Evolutionary conservation across 2,329 filamentous ascomycete species (phyloP).

Genomic region (Fusarium torulosum): DNA sequence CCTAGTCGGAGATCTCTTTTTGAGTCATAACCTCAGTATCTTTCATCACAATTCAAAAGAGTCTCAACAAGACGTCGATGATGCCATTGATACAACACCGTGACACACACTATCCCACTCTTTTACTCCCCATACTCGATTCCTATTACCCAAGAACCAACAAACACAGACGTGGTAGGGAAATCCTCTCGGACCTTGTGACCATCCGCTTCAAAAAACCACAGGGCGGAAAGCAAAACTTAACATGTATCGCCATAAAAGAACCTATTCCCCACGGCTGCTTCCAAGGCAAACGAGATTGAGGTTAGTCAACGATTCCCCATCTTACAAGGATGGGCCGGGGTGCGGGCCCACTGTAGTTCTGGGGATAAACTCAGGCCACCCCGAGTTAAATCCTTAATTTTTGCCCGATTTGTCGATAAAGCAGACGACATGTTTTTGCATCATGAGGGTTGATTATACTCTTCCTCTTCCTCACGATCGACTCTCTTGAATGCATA

Average conservation of each 20-base stretch:
- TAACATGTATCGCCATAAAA: conserved; percentile 32
- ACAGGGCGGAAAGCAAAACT: conserved; percentile 31
- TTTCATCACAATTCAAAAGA: neutral
- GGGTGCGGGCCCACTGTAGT: conserved; percentile 16
- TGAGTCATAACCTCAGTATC: neutral
- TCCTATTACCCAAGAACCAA: conserved; percentile 24
- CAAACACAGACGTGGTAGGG: conserved; percentile 13
- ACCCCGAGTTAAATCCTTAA: conserved; percentile 29
- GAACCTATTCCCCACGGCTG: conserved; percentile 32
- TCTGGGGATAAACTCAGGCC: conserved; percentile 41
- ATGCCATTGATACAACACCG: conserved; percentile 21
- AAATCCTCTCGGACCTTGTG: conserved; percentile 28
- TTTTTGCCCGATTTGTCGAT: conserved; percentile 24
- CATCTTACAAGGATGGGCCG: conserved; percentile 18
- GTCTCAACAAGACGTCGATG: neutral
- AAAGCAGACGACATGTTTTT: conserved; percentile 21
- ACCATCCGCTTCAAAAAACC: conserved; percentile 30
- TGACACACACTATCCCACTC: conserved; percentile 8
- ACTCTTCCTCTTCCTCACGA: conserved; percentile 14
- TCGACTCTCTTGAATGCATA: neutral
- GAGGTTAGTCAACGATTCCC: conserved; percentile 42
- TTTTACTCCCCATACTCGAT: neutral
- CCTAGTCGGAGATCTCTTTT: neutral
- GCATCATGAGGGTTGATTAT: conserved; percentile 7
- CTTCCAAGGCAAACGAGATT: conserved; percentile 45